Evolutionary conservation across 148 eudicot species (phyloP), one percentile per base, ranked within the genome.

Genomic region (Amaranthus cruentus): DNA sequence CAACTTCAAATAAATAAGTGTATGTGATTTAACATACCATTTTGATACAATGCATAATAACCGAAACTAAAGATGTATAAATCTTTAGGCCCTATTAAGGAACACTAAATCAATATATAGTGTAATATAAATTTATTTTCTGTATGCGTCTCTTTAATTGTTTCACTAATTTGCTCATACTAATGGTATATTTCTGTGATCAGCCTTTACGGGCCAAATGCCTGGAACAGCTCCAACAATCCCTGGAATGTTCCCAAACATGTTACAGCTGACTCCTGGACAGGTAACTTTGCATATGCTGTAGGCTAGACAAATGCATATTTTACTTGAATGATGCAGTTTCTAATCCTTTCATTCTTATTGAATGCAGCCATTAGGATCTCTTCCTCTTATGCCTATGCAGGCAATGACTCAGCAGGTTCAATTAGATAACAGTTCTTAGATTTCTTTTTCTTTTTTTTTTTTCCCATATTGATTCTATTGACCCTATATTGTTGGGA

Each of bases 401-500:
- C 99, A 96, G 74, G 94, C 99, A 38, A 95, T 95, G 97, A 92
- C 99, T 60, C 99, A 95, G 83, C 99, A 95, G 99, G 99, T 95
- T 82, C 58, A 44, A 12, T 47, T 15, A n/a, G 6, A 60, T 72
- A 58, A 63, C n/a, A 21, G 15, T 21, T 4, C 11, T 21, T 46
- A 71, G 10, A 6, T 47, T 68, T 21, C 51, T 9, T 68, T 66
- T 4, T 13, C 38, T 11, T 78, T 15, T 28, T 28, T 18, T 18
- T 28, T 28, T 28, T 28, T 28, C 38, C 38, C 38, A 28, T 28
- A 2, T 28, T 28, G 38, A 28, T 2, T 28, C 38, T 28, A 2
- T 28, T 28, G 38, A 28, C 38, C 38, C 38, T 28, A 28, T 28
- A 28, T 28, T 28, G 38, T 28, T 28, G 38, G 38, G 38, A 28